These are phyloP conservation scores for Malassezia globosa DNA, from an alignment of 1,284 basidiomycete genomes.

Conservation along the genomic window DNA sequence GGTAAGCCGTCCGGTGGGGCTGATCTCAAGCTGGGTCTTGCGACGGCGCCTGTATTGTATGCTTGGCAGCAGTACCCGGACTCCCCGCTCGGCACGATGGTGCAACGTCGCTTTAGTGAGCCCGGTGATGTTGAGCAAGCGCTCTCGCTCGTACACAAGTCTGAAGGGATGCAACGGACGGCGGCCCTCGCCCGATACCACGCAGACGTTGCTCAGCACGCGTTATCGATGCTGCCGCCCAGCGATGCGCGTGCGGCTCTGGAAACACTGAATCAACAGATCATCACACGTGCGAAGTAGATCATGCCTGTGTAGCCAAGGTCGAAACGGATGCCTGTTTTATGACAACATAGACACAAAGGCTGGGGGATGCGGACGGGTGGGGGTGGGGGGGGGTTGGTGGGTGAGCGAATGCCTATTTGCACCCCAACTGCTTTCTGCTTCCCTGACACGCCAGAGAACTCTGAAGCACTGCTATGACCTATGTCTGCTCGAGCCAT, in stretches of 20 bases:
- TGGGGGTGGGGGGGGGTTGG: too few species aligned
- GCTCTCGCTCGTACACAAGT: slow-evolving; percentile 31
- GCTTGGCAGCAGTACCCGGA: slow-evolving; percentile 71
- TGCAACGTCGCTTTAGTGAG: slow-evolving; percentile 68
- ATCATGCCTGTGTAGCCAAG: background rate
- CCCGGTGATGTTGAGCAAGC: slow-evolving; percentile 76
- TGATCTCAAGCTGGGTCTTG: slow-evolving; percentile 73
- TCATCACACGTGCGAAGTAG: slow-evolving; percentile 36
- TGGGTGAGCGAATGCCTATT: too few species aligned
- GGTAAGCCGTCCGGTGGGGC: slow-evolving; percentile 74
- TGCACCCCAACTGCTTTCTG: too few species aligned
- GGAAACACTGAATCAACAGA: slow-evolving; percentile 28
- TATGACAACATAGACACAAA: too few species aligned
- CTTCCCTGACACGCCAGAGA: background rate
- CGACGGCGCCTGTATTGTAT: slow-evolving; percentile 85
- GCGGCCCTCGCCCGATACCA: slow-evolving; percentile 38
- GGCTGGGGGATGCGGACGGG: too few species aligned
- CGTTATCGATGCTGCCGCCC: slow-evolving; percentile 27
- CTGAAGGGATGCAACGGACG: slow-evolving; percentile 33
- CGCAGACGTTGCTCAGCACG: slow-evolving; percentile 23
- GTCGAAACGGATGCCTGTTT: too few species aligned
- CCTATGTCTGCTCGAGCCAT: slow-evolving; percentile 23
- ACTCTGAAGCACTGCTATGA: too few species aligned
- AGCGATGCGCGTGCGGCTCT: slow-evolving; percentile 38
- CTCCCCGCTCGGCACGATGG: slow-evolving; percentile 60